Conservation (phyloP, 2,329 filamentous ascomycete genomes). For the Fusarium algeriense region DNA sequence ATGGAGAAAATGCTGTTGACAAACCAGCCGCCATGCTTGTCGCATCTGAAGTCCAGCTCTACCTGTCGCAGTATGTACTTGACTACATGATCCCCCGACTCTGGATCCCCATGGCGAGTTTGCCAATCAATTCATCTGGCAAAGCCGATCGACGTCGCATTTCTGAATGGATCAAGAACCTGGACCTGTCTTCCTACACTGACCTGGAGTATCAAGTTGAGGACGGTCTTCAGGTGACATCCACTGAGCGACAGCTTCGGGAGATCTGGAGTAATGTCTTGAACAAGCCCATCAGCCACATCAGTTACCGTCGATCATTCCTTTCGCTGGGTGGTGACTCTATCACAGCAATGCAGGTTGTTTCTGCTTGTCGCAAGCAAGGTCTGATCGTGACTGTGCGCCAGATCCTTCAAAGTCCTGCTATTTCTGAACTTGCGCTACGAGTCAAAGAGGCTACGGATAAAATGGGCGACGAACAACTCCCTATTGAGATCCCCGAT, state of each 20-base stretch:
- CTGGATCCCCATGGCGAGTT: slow-evolving; percentile 1
- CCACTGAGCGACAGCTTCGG: background rate
- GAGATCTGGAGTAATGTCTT: background rate
- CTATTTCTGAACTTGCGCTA: background rate
- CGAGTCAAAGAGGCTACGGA: background rate
- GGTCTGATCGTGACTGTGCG: background rate
- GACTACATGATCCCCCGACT: slow-evolving; percentile 1
- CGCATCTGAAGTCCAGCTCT: background rate
- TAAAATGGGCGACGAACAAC: background rate
- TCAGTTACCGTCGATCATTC: slow-evolving; percentile 1
- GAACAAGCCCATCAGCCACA: background rate
- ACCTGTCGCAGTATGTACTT: background rate
- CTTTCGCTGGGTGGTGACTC: slow-evolving; percentile 4
- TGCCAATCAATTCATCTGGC: background rate
- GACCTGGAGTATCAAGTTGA: background rate
- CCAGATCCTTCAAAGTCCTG: background rate
- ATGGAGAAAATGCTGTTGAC: background rate
- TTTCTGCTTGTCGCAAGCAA: background rate
- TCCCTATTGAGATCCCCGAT: background rate
- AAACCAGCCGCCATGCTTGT: background rate
- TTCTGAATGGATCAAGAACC: background rate
- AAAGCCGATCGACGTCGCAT: slow-evolving; percentile 6
- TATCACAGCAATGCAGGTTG: slow-evolving; percentile 8
- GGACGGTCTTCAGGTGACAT: background rate
- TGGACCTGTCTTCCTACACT: background rate